Base-by-base conservation (phyloP, 2,329 filamentous ascomycete species). In the Hypoxylon sp. region DNA sequence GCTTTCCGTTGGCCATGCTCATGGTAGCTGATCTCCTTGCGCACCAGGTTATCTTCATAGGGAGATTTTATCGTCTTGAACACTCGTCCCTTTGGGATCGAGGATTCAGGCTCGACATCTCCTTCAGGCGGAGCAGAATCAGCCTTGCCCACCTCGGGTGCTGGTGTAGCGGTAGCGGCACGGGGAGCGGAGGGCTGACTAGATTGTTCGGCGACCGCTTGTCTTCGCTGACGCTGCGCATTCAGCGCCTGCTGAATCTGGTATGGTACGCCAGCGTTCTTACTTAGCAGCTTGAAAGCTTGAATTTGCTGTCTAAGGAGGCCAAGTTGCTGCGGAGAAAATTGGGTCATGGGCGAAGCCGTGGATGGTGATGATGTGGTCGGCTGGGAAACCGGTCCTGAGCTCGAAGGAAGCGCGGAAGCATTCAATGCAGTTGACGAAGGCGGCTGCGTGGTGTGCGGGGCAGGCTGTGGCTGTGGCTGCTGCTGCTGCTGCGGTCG, bases 241-340 rank as follows among this genome's bases (percentile, higher is more conserved):
- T 92, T 96, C 26, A 97, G 86, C 37, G 89, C 84, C 66, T 93
- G 89, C 68, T 96, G 91, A 59, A 96, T 82, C 56, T 84, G 81
- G 20, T 82, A 73, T 1, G 93, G 91, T 3, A 97, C 84, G 0
- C 91, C 88, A 9, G 88, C 79, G 62, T 96, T 96, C 71, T 94
- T 95, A 4, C 90, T 88, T 3, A 99, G 78, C 60, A 91, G 81
- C 72, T 95, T 95, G 74, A 97, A 97, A 0, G 93, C 92, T 63
- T 88, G 81, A 40, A 97, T 96, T 69, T 99, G 94, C 60, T 89
- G 87, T 53, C 90, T 82, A 7, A 99, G 76, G 31, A 90, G 83
- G 16, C 81, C 79, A 34, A 96, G 76, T 69, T 99, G 94, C 48
- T 94, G 89, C 16, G 82, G 81, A 8, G 86, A 87, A 68, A 96